phyloP scores from a whole-genome alignment of 495 filamentous ascomycete species.

The Trypethelium eluteriae region DNA sequence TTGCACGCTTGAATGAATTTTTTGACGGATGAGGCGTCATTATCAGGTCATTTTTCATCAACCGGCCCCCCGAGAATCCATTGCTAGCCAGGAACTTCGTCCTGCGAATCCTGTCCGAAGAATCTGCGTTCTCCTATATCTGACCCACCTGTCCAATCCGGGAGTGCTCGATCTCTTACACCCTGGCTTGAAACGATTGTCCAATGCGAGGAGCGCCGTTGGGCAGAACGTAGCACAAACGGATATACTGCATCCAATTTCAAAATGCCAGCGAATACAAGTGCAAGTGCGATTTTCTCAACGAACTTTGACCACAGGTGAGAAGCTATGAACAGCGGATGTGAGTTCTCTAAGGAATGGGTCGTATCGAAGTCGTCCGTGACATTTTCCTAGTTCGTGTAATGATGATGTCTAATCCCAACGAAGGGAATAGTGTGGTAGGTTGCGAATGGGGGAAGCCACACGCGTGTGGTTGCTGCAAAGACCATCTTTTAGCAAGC shows the following conservation, averaged over 20 bases:
- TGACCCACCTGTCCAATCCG: not conserved
- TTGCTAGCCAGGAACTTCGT: not conserved
- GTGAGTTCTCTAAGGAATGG: not conserved
- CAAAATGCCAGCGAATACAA: constrained; percentile 11
- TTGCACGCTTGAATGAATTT: no score
- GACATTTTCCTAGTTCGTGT: not conserved
- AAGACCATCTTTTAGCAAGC: not conserved
- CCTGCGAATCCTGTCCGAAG: not conserved
- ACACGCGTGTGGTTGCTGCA: not conserved
- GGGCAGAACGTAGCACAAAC: constrained; percentile 10
- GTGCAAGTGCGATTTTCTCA: constrained; percentile 15
- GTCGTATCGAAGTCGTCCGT: not conserved
- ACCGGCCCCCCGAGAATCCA: not conserved
- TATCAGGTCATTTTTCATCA: no score
- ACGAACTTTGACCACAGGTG: constrained; percentile 13
- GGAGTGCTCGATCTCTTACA: no score
- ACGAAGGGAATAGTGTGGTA: not conserved
- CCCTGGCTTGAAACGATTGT: no score
- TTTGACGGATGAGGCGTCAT: no score
- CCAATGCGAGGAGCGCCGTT: not conserved
- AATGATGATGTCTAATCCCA: not conserved
- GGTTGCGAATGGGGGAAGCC: not conserved
- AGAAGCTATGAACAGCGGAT: constrained; percentile 16
- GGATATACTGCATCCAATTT: constrained; percentile 16
- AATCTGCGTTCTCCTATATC: not conserved